Conservation (phyloP, 768 basidiomycete species). For the Pholiota microspora region DNA sequence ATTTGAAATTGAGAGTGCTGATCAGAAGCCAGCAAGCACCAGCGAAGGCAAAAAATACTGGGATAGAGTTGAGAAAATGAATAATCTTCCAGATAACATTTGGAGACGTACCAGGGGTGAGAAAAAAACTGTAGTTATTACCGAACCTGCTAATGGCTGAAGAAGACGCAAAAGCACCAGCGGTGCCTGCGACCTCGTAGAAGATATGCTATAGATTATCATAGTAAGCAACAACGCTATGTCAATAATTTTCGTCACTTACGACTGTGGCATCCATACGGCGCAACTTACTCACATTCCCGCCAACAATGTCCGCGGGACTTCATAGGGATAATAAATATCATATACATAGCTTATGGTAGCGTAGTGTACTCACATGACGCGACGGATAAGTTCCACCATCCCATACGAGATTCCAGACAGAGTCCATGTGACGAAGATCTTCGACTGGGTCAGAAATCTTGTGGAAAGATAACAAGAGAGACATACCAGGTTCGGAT, state of each 20-base stretch:
- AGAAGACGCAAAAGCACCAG: constrained; percentile 28
- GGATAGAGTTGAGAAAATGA: background rate
- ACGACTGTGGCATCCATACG: constrained; percentile 30
- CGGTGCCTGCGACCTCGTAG: constrained; percentile 30
- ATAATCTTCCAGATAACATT: background rate
- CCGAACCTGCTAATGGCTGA: constrained; percentile 29
- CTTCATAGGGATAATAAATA: constrained; percentile 11
- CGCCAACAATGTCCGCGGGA: constrained; percentile 33
- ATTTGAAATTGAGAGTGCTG: constrained; percentile 23
- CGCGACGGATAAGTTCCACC: constrained; percentile 34
- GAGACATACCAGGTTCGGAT: constrained; percentile 20
- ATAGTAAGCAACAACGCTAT: constrained; percentile 8
- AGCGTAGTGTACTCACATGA: constrained; percentile 22
- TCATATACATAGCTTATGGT: background rate
- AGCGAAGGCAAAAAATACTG: constrained; percentile 27
- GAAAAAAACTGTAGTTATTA: constrained; percentile 33
- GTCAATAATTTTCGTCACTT: background rate
- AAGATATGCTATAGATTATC: constrained; percentile 21
- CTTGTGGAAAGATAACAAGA: background rate
- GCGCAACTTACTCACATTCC: constrained; percentile 28
- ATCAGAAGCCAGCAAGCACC: constrained; percentile 27
- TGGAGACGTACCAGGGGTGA: constrained; percentile 17
- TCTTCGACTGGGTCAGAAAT: constrained; percentile 15
- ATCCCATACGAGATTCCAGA: constrained; percentile 31
- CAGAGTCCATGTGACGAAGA: constrained; percentile 33